Conservation (phyloP, 2,329 filamentous ascomycete genomes). For the Ophiostoma angusticollis region DNA sequence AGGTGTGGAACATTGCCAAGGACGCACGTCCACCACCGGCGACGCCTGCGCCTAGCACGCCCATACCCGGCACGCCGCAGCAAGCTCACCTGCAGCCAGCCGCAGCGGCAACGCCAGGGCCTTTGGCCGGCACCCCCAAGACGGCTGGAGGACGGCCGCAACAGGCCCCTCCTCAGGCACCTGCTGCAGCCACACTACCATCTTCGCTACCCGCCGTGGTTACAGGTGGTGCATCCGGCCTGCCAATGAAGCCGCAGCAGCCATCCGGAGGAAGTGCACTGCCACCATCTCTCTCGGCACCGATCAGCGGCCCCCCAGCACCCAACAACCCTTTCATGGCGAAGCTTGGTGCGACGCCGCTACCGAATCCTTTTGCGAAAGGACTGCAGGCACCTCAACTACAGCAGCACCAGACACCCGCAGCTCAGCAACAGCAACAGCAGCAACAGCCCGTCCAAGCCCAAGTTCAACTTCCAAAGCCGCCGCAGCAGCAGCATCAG, state of each 20-base stretch:
- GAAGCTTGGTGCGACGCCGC: conserved; percentile 2
- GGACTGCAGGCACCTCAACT: conserved; percentile 2
- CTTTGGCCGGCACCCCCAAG: no score
- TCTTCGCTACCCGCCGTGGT: neutral
- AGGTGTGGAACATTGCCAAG: conserved; percentile 79
- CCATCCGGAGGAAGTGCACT: neutral
- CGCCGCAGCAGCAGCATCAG: neutral
- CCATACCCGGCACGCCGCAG: neutral
- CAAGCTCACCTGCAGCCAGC: neutral
- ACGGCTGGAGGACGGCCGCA: no score
- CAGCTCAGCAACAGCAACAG: conserved; percentile 3
- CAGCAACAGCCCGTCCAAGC: neutral
- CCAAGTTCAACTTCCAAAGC: no score
- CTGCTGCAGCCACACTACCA: neutral
- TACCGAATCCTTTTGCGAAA: conserved; percentile 15
- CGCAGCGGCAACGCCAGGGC: conserved; percentile 11
- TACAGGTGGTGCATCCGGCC: neutral
- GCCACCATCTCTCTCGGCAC: neutral
- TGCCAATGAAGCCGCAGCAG: conserved; percentile 9
- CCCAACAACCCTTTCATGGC: conserved; percentile 10
- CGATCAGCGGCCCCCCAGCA: neutral
- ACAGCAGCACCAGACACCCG: conserved; percentile 1
- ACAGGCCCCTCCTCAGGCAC: no score
- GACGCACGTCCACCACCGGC: conserved; percentile 36
- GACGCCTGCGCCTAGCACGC: neutral